Base-by-base conservation (phyloP, 2,329 filamentous ascomycete genomes). In the Penicillium sp. region DNA sequence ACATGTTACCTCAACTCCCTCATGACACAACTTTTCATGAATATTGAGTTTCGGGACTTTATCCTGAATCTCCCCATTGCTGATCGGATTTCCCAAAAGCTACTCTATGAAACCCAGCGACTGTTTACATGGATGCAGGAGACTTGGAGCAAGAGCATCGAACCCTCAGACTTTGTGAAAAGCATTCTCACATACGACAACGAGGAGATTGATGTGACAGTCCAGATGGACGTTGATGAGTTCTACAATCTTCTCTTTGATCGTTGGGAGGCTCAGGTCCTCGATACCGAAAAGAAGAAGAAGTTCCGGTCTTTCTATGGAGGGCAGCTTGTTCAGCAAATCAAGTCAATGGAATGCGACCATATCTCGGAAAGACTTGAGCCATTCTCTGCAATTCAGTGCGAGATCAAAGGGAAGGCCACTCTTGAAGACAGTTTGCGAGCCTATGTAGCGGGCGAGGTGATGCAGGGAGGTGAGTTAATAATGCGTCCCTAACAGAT, bases 201-300 rank as follows among this genome's bases (percentile, higher is more conserved):
- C 55, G 82, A 86, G 2, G 81, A 84, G 16, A 95, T 99, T 60
- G 91, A 97, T 71, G 87, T 95, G 26, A 85, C 87, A 53, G 85
- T 89, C 56, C 94, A 99, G 73, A 97, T 99, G 90, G 94, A 99
- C 69, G 94, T 97, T 5, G 94, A 97, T 64, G 92, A 97, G 70
- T 99, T 97, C 70, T 97, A 95, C 77, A 96, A 94, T 67, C 82
- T 96, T 5, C 82, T 99, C 0, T 94, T 97, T 65, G 91, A 96
- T 71, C 85, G 91, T 26, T 91, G 91, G 84, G 95, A 99, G 69
- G 84, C 85, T 9, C 90, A 96, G 67, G 85, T 97, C 61, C 73
- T 82, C 17, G 82, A 83, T 10, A 74, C 80, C 2, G 81, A 85
- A n/a, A 84, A 85, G 33, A 96, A 90, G 73, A 86, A 84, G 60